phyloP scores from a whole-genome alignment of 2,329 filamentous ascomycete genomes.

The Venturia asperata region DNA sequence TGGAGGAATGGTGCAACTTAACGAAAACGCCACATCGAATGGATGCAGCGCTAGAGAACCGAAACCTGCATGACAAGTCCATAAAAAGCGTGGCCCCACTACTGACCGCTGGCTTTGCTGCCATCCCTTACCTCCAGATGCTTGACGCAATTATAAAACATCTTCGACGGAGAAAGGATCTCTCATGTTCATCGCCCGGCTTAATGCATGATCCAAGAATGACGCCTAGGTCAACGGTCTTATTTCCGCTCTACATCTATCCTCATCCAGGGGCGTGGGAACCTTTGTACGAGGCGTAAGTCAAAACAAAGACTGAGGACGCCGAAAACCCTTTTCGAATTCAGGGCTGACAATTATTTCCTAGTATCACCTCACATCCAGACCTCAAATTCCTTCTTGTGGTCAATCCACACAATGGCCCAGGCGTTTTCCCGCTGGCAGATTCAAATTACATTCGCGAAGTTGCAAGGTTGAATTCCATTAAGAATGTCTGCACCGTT shows the following conservation, averaged over 20 bases:
- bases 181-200: neutral
- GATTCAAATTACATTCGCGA: slow-evolving; percentile 3
- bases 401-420: slow-evolving; percentile 17
- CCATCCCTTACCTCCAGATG: slow-evolving; percentile 1
- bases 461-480: neutral
- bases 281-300: slow-evolving; percentile 9
- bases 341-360: neutral
- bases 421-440: neutral
- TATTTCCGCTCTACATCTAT: slow-evolving; percentile 15
- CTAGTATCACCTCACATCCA: slow-evolving; percentile 5
- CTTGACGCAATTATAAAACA: neutral
- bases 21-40: slow-evolving; percentile 9
- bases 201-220: neutral
- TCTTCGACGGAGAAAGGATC: neutral
- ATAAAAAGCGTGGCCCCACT: slow-evolving; percentile 8
- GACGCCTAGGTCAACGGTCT: slow-evolving; percentile 1
- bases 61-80: slow-evolving; percentile 1
- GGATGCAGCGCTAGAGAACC: slow-evolving; percentile 2
- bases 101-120: neutral
- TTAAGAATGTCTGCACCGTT: slow-evolving; percentile 10
- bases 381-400: slow-evolving; percentile 4
- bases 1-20: slow-evolving; percentile 3
- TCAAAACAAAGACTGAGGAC: neutral
- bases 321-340: neutral
- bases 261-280: slow-evolving; percentile 12